Evolutionary conservation across 73 alveolate species (phyloP), one percentile per base, ranked within the genome.

Genomic region (Urostyla sp.): DNA sequence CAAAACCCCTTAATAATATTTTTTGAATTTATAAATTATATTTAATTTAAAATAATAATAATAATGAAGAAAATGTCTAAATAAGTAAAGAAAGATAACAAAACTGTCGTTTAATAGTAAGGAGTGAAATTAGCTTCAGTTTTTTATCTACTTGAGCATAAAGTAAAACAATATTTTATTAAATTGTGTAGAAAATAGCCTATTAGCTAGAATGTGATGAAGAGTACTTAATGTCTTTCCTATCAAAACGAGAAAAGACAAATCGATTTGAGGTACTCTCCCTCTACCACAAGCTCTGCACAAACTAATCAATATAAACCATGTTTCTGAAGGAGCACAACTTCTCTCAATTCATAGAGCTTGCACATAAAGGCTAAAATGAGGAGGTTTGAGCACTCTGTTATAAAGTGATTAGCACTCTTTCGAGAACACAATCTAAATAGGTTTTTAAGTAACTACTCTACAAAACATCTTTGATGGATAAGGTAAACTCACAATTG

Each of bases 151-250:
- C 76, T 56, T 28, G 72, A 72, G 24, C 53, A 72, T 18, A 72
- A 49, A n/a, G 84, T 46, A 51, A 20, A 5, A 3, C 5, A 50
- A 8, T 16, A 11, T 54, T 67, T 51, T 72, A 20, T 46, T 21
- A 13, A 20, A 21, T 31, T 10, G 24, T 59, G 8, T 57, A 75
- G 78, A 21, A 50, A 44, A 55, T 75, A 38, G 78, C 78, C 36
- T 75, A 56, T 46, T 57, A 75, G 36, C 78, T 59, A 7, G 74
- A 75, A 45, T 75, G 87, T 57, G 87, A 75, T 23, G 36, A 32
- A 0, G 87, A 75, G 4, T 54, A 57, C 52, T 26, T 75, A 11
- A 32, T 75, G 56, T 34, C 77, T 8, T 57, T 75, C 31, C 69
- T 75, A 34, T 57, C 35, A 34, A 75, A 57, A 24, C 27, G 78